Evolutionary conservation across 768 basidiomycete genomes (phyloP), one percentile per base, ranked within the genome.

Genomic region (Nidularia pulvinata): DNA sequence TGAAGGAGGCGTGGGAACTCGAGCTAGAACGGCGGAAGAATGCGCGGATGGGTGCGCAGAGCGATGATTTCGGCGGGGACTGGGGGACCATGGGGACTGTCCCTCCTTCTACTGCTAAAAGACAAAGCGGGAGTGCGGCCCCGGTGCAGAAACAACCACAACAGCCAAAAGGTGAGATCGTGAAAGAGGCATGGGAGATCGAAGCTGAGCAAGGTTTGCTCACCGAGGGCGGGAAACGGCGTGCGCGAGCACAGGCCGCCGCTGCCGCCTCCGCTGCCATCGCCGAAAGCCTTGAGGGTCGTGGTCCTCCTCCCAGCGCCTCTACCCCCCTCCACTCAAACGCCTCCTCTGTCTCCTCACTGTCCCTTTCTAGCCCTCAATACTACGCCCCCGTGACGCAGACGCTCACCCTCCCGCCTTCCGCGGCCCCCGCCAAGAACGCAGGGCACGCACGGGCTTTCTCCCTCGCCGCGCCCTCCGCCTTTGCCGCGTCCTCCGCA

Each of bases 1-100:
- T 88, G 53, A 84, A 84, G 62, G 91, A 93, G 66, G 67, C 80
- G 33, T 93, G 91, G 91, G 92, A 93, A 63, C 57, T 93, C 10
- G 90, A 90, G 63, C 72, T 83, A 13, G 91, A 93, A 61, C 70
- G 75, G 48, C 75, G 79, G 46, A 60, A 72, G 3, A 81, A 77
- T 52, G 65, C 65, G n/a, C 75, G 75, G 35, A n/a, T n/a, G n/a
- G 66, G 58, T 44, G 45, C 9, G 9, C 7, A 25, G 22, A 46
- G 45, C 22, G 45, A 7, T 46, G 45, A 46, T 25, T 25, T 10
- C 22, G 45, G 45, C 22, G 22, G 11, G 9, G 45, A 46, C 19
- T 46, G 45, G 45, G 45, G 9, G 9, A 11, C 45, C 22, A 10
- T 22, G 10, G 9, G 11, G 9, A 51, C 54, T 32, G 25, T 34